These are phyloP conservation scores for Ganoderma sinense DNA, from an alignment of 1,284 basidiomycete genomes.

Conservation along the genomic window DNA sequence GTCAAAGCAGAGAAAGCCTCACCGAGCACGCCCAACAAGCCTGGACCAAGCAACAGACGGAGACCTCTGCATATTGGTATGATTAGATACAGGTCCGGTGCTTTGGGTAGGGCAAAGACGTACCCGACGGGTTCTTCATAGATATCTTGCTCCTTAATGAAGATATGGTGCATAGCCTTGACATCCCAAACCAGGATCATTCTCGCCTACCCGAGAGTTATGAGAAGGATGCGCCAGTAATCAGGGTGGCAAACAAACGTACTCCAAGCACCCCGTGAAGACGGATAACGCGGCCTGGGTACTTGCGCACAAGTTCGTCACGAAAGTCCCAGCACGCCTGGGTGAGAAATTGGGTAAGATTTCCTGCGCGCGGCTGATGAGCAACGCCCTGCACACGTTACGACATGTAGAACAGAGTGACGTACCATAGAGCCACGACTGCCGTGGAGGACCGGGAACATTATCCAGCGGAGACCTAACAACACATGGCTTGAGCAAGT, in stretches of 20 bases:
- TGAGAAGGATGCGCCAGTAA: not conserved
- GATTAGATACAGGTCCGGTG: not conserved
- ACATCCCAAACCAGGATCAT: conserved; percentile 36
- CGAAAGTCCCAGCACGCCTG: conserved; percentile 26
- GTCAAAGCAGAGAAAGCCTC: not conserved
- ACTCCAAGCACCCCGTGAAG: conserved; percentile 22
- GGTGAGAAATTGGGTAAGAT: conserved; percentile 16
- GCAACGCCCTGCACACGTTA: too few species aligned
- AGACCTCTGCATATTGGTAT: conserved; percentile 3
- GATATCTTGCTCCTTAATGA: conserved; percentile 42
- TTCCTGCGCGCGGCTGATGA: conserved; percentile 14
- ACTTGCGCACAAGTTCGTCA: conserved; percentile 12
- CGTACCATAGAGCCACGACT: conserved; percentile 20
- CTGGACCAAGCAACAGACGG: conserved; percentile 26
- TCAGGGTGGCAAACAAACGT: not conserved
- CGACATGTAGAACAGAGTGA: not conserved
- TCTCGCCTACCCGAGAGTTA: not conserved
- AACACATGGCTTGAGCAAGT: conserved; percentile 14
- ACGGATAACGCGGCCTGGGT: conserved; percentile 12
- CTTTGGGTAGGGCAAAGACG: not conserved
- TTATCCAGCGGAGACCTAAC: conserved; percentile 22
- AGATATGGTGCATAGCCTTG: conserved; percentile 37
- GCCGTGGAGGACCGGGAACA: conserved; percentile 23
- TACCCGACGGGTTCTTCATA: conserved; percentile 36
- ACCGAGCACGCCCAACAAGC: conserved; percentile 27